Base-by-base conservation (phyloP, 2,329 filamentous ascomycete genomes). In the Fusarium siculi region DNA sequence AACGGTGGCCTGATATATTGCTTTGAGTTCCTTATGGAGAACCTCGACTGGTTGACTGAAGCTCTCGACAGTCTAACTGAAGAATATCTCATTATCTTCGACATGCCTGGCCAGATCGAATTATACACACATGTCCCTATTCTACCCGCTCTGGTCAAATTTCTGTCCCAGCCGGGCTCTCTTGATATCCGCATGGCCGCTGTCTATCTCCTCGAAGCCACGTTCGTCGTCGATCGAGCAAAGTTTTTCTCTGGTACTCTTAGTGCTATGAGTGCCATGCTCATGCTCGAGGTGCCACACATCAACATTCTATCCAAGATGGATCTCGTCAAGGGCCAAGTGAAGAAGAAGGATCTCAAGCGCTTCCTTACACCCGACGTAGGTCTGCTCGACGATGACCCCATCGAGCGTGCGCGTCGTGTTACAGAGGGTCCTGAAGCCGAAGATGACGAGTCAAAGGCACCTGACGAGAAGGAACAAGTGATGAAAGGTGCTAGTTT, bases 51-150 rank as follows among this genome's bases (percentile, higher is more conserved):
- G 83, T 86, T 98, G 55, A 93, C 93, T 52, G 93, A 97, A 72
- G 91, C 93, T 23, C 90, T 98, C 63, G 94, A 97, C 77, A 89
- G 91, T 46, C 87, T 97, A 63, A 96, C 94, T 15, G 96, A 99
- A 78, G 96, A 98, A 78, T 98, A 97, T 82, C 89, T 99, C 72
- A 97, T 98, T 82, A 93, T 99, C 72, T 95, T 99, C 84, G 96
- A 99, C 84, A 98, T 98, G 93, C 96, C 96, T 1, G 96, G 96
- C 64, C 96, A 99, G 85, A 98, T 99, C 82, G 96, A 99, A 84
- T 90, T 99, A 19, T 99, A 98, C 85, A 98, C 96, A 5, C 96
- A 99, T 81, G 93, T 98, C 39, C 96, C 96, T 43, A 93, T 99
- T 74, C 86, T 99, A 37, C 96, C 96, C 2, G 90, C 91, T 25